Percentiles rank a stretch among this genome's conserved stretches.
These are phyloP conservation scores for Acrodontium crateriforme DNA, from an alignment of 2,329 filamentous ascomycete species.

Conservation along the genomic window DNA sequence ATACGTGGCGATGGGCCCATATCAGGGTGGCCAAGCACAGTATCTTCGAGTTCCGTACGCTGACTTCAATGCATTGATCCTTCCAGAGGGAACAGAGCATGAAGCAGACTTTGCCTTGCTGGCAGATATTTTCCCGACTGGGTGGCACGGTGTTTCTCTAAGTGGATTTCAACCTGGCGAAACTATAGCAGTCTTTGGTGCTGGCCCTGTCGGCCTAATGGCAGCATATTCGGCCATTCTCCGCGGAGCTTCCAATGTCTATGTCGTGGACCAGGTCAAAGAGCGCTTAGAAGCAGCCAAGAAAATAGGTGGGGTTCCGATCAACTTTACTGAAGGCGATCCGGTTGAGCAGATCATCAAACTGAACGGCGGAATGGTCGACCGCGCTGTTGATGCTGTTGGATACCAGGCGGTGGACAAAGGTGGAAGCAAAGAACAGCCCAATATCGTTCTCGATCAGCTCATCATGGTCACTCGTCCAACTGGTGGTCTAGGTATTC, in stretches of 20 bases:
- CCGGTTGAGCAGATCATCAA: conserved; percentile 47
- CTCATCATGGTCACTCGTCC: conserved; percentile 49
- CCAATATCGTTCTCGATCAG: conserved; percentile 50
- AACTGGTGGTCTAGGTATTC: conserved; percentile 47
- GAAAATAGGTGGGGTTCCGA: conserved; percentile 47
- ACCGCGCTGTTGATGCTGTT: conserved; percentile 51
- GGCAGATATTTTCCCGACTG: conserved; percentile 37
- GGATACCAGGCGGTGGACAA: conserved; percentile 49
- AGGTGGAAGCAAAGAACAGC: conserved; percentile 44
- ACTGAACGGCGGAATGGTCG: conserved; percentile 46
- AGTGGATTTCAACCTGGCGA: conserved; percentile 48
- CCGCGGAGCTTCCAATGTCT: conserved; percentile 47
- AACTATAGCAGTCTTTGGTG: conserved; percentile 50
- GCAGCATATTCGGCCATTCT: conserved; percentile 49
- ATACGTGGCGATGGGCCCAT: conserved; percentile 42
- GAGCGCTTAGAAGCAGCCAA: conserved; percentile 45
- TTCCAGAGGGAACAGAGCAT: conserved; percentile 47
- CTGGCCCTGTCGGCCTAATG: conserved; percentile 50
- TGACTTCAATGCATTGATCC: conserved; percentile 50
- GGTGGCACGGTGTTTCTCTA: conserved; percentile 44
- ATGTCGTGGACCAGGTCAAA: conserved; percentile 48
- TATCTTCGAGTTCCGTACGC: conserved; percentile 52
- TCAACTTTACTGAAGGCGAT: conserved; percentile 48
- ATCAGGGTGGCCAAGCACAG: conserved; percentile 46
- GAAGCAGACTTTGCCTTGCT: conserved; percentile 46